phyloP scores from a whole-genome alignment of 495 filamentous ascomycete genomes.

The Cudoniella acicularis region DNA sequence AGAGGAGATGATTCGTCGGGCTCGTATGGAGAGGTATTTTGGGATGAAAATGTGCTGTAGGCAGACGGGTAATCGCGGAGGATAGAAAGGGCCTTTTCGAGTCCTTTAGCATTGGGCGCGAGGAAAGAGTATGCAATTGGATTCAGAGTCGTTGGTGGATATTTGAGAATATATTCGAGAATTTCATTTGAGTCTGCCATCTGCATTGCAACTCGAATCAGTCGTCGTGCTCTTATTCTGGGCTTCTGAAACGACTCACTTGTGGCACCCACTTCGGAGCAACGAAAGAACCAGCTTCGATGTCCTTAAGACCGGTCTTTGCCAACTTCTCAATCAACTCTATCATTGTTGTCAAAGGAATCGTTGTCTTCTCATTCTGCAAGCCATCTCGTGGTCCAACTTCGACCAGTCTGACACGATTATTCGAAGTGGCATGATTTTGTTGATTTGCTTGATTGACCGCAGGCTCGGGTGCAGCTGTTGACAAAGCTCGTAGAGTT shows the following conservation, averaged over 20 bases:
- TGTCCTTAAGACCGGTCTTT: constrained; percentile 78
- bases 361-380: constrained; percentile 88
- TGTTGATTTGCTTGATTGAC: neutral
- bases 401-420: constrained; percentile 68
- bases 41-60: constrained; percentile 28
- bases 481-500: constrained; percentile 16
- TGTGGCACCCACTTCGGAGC: constrained; percentile 98
- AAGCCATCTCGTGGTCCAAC: constrained; percentile 92
- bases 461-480: constrained; percentile 14
- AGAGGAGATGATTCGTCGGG: neutral
- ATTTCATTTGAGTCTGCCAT: constrained; percentile 91
- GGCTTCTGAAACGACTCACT: constrained; percentile 41
- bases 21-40: constrained; percentile 26
- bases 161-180: constrained; percentile 64
- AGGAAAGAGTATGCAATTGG: constrained; percentile 91
- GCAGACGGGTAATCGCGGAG: constrained; percentile 34
- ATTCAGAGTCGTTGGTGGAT: constrained; percentile 50
- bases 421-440: constrained; percentile 10
- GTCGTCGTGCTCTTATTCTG: neutral
- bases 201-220: constrained; percentile 38
- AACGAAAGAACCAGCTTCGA: constrained; percentile 95
- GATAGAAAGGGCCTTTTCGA: constrained; percentile 50
- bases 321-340: constrained; percentile 76
- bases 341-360: constrained; percentile 79
- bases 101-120: constrained; percentile 80